Evolutionary conservation across 345 rosid genomes (phyloP).

Genomic region (Garcia nutans): DNA sequence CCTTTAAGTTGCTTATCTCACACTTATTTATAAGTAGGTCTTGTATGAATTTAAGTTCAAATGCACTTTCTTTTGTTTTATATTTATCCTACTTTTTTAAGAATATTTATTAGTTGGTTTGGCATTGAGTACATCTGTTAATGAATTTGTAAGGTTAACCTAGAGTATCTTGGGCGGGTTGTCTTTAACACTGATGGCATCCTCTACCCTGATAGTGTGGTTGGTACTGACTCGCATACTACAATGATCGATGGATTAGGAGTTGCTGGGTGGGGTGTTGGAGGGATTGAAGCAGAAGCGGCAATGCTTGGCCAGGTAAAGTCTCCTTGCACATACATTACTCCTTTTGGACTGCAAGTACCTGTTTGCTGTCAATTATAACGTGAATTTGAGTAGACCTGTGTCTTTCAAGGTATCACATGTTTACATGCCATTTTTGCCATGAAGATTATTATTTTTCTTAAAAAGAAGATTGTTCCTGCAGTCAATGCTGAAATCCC

Average conservation of each 20-base stretch:
- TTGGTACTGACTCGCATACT: conserved; percentile 36
- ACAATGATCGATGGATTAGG: conserved; percentile 48
- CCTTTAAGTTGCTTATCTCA: too few relatives aligned
- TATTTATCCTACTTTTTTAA: neutral
- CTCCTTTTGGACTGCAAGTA: neutral
- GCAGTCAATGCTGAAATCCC: too few relatives aligned
- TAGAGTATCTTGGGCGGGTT: conserved; percentile 33
- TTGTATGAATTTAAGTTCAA: too few relatives aligned
- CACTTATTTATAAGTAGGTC: too few relatives aligned
- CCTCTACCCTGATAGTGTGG: conserved; percentile 34
- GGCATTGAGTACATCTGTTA: neutral
- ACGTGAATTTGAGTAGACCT: too few relatives aligned
- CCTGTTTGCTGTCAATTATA: too few relatives aligned
- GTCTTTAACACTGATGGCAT: conserved; percentile 31
- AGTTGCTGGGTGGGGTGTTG: conserved; percentile 95
- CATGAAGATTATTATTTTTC: too few relatives aligned
- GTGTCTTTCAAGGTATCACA: too few relatives aligned
- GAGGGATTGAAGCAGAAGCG: conserved; percentile 92
- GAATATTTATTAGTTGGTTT: neutral
- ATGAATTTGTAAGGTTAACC: conserved; percentile 20
- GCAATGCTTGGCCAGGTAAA: conserved; percentile 68
- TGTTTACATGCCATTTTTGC: too few relatives aligned
- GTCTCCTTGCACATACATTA: neutral
- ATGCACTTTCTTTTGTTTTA: neutral
- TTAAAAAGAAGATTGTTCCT: too few relatives aligned